A percentile compares a stretch with the other conserved stretches of the same genome.
These are phyloP conservation scores for Gymnopilus dilepis DNA, from an alignment of 768 basidiomycete species.

Conservation along the genomic window DNA sequence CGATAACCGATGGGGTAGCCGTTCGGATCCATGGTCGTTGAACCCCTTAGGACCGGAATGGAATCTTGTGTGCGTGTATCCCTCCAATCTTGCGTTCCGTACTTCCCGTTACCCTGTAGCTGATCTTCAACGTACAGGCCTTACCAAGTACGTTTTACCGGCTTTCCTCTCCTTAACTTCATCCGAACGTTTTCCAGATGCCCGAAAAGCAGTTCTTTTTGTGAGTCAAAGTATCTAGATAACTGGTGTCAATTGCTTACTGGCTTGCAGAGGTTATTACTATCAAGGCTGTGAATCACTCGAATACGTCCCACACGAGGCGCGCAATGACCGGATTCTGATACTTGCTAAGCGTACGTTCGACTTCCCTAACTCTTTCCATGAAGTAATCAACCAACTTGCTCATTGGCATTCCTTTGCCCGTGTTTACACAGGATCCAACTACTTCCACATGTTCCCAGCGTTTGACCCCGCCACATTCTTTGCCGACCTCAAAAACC, in stretches of 20 bases:
- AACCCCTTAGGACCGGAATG: conserved; percentile 22
- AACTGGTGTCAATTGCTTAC: background rate
- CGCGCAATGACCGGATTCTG: conserved; percentile 13
- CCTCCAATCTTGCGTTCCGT: background rate
- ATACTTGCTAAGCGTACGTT: conserved; percentile 21
- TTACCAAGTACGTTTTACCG: conserved; percentile 1
- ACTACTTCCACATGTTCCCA: conserved; percentile 11
- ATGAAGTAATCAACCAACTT: background rate
- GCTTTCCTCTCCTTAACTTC: background rate
- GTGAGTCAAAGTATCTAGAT: background rate
- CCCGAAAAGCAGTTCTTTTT: conserved; percentile 20
- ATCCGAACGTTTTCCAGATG: conserved; percentile 10
- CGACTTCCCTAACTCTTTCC: background rate
- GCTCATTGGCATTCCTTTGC: background rate
- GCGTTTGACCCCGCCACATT: conserved; percentile 9
- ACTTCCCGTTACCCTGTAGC: background rate
- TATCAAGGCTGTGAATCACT: conserved; percentile 16
- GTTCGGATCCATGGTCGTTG: conserved; percentile 14
- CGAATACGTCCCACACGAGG: conserved; percentile 12
- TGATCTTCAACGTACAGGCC: background rate
- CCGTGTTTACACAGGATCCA: conserved; percentile 4
- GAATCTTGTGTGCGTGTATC: conserved; percentile 18
- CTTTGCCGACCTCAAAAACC: conserved; percentile 8
- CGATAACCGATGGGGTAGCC: conserved; percentile 6
- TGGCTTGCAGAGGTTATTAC: conserved; percentile 12